phyloP scores from a whole-genome alignment of 2,329 filamentous ascomycete species.

The Neofusicoccum cordaticola region DNA sequence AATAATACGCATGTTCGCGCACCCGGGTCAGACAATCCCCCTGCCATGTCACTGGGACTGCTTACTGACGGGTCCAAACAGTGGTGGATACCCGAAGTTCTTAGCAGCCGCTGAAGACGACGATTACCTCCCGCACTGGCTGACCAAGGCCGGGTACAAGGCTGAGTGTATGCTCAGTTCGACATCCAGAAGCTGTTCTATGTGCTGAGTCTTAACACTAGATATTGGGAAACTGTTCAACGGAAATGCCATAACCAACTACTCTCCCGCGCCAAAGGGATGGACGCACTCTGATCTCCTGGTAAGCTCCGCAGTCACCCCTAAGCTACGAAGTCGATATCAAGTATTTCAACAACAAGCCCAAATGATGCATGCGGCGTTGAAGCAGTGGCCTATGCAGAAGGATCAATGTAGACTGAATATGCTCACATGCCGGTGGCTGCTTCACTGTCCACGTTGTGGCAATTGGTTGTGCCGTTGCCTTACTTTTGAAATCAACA shows the following conservation, averaged over 20 bases:
- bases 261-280: conserved; percentile 25
- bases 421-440: too few species aligned
- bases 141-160: conserved; percentile 17
- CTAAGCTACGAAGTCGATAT: too few species aligned
- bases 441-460: too few species aligned
- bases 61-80: neutral
- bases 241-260: conserved; percentile 7
- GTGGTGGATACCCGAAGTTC: conserved; percentile 19
- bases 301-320: neutral
- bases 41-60: neutral
- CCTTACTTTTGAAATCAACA: too few species aligned
- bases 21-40: neutral
- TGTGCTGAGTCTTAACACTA: neutral
- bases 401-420: too few species aligned
- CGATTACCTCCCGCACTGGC: conserved; percentile 19
- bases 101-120: conserved; percentile 2
- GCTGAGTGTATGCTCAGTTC: neutral
- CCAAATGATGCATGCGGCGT: too few species aligned
- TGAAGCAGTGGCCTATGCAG: too few species aligned
- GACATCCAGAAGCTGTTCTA: too few species aligned
- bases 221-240: conserved; percentile 20
- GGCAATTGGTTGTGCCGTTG: too few species aligned
- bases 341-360: too few species aligned
- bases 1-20: conserved; percentile 23
- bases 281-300: conserved; percentile 26